Conservation (phyloP, 371 early-diverging fungal species). For the Mortierella sp. region DNA sequence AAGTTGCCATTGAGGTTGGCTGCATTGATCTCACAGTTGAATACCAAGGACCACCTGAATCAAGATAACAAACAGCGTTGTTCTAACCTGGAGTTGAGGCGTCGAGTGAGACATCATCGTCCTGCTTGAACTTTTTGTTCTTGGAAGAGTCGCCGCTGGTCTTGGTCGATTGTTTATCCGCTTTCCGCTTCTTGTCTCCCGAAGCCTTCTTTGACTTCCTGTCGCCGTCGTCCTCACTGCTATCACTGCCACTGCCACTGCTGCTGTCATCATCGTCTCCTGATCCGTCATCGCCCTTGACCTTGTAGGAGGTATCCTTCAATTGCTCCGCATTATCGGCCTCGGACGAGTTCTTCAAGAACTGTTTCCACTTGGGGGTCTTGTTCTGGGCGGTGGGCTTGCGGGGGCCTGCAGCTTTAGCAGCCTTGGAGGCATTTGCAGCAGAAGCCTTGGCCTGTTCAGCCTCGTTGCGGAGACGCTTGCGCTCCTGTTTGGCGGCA, state of each 20-base stretch:
- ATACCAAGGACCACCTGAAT: no score
- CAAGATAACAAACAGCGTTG: not conserved
- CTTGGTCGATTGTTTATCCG: slow-evolving; percentile 10
- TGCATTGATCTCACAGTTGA: no score
- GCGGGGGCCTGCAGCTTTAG: not conserved
- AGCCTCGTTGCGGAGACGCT: slow-evolving; percentile 44
- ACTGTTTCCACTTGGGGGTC: slow-evolving; percentile 54
- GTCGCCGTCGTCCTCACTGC: slow-evolving; percentile 12
- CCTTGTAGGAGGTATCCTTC: slow-evolving; percentile 47
- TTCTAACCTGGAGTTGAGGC: slow-evolving; percentile 32
- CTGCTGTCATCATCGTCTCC: slow-evolving; percentile 24
- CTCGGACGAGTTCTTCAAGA: slow-evolving; percentile 50
- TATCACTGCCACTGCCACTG: slow-evolving; percentile 26
- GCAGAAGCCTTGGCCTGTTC: slow-evolving; percentile 35
- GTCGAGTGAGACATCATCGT: slow-evolving; percentile 28
- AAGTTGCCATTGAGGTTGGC: no score
- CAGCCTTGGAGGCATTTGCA: slow-evolving; percentile 14
- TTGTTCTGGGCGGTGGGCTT: slow-evolving; percentile 41
- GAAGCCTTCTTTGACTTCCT: slow-evolving; percentile 14
- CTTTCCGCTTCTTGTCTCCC: slow-evolving; percentile 29
- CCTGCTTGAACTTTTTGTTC: slow-evolving; percentile 27
- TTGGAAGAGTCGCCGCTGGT: slow-evolving; percentile 15
- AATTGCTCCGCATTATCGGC: slow-evolving; percentile 52
- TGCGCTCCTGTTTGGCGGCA: slow-evolving; percentile 53
- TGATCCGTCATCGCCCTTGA: slow-evolving; percentile 51